Evolutionary conservation across 345 rosid species (phyloP).

Genomic region (Syzygium jambos): DNA sequence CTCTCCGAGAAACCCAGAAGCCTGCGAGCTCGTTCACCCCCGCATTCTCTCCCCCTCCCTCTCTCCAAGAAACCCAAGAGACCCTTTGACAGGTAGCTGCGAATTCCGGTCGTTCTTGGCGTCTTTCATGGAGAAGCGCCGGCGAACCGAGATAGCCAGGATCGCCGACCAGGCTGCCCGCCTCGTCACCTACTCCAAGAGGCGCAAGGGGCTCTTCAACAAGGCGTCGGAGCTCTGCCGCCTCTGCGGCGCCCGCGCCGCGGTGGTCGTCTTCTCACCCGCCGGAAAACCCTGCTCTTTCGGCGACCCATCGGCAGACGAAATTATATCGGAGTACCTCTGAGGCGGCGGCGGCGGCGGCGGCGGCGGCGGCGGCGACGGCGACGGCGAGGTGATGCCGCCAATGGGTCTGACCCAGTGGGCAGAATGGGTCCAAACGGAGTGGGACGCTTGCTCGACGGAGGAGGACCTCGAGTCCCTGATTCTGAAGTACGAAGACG

Average conservation of each 20-base stretch:
- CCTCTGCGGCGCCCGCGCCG: background rate
- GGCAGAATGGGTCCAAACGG: background rate
- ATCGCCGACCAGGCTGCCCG: background rate
- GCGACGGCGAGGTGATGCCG: background rate
- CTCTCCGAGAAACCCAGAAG: no score
- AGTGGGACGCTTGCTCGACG: background rate
- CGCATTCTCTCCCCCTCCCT: background rate
- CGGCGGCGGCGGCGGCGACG: no score
- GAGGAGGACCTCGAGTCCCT: background rate
- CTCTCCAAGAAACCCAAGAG: no score
- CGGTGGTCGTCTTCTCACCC: background rate
- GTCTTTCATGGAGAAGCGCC: background rate
- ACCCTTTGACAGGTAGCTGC: background rate
- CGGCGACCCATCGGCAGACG: background rate
- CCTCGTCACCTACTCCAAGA: background rate
- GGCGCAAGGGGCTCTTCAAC: background rate
- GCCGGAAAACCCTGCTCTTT: background rate
- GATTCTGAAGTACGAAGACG: background rate
- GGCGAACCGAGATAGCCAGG: background rate
- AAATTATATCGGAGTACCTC: background rate
- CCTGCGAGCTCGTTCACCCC: no score
- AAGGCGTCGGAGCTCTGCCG: background rate
- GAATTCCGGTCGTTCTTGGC: background rate
- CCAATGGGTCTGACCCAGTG: background rate
- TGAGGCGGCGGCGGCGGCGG: no score